Evolutionary conservation across 495 filamentous ascomycete species (phyloP).

Genomic region (Pseudomonodictys pantanalensis): DNA sequence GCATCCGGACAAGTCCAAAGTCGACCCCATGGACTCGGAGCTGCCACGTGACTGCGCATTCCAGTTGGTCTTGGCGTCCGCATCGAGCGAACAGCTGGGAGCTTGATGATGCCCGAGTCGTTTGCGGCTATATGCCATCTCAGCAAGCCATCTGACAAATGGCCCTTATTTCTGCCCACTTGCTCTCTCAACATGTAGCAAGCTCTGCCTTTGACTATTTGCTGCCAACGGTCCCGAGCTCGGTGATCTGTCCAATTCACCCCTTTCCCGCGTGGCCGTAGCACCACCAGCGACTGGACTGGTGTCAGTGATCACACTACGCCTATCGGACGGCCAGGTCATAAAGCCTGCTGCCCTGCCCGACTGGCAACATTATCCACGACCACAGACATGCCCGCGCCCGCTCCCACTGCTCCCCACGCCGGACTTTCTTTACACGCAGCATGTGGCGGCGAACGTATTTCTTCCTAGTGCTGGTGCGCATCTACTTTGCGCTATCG

Average conservation of each 20-base stretch:
- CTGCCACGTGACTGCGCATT: slow-evolving; percentile 14
- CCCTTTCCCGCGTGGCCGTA: slow-evolving; percentile 9
- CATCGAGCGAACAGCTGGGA: background rate
- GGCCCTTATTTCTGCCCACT: slow-evolving; percentile 7
- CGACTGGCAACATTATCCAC: background rate
- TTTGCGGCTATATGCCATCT: slow-evolving; percentile 25
- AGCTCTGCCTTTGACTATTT: too few species aligned
- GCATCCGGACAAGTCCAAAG: too few species aligned
- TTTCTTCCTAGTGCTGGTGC: slow-evolving; percentile 76
- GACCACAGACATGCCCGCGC: slow-evolving; percentile 22
- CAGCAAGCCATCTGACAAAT: slow-evolving; percentile 18
- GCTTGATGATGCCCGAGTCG: too few species aligned
- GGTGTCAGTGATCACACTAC: slow-evolving; percentile 27
- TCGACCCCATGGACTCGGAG: too few species aligned
- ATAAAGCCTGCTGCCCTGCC: background rate
- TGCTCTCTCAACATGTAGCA: slow-evolving; percentile 9
- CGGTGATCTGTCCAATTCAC: background rate
- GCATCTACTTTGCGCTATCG: slow-evolving; percentile 89
- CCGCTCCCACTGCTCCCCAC: slow-evolving; percentile 1
- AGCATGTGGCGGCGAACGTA: slow-evolving; percentile 90
- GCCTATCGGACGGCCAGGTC: slow-evolving; percentile 4
- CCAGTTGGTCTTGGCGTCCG: too few species aligned
- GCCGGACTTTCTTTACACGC: background rate
- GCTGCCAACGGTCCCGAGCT: too few species aligned
- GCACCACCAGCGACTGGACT: slow-evolving; percentile 19